Base-by-base conservation (phyloP, 179 eudicot species). In the Silene noctiflora region DNA sequence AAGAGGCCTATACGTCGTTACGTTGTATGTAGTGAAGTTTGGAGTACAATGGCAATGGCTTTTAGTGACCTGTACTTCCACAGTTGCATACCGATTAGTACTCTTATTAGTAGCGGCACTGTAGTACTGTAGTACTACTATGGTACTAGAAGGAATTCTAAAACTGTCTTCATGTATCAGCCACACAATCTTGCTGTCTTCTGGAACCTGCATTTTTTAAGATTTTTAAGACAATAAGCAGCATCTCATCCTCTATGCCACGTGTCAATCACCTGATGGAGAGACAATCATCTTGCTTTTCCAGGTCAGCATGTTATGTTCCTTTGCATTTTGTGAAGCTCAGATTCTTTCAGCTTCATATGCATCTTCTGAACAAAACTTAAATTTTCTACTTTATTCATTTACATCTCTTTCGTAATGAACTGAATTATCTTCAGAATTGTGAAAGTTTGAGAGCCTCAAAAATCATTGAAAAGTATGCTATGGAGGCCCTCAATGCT, bases 401-500 rank as follows among this genome's bases (percentile, higher is more conserved):
- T 58, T 14, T 73, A 25, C 13, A n/a, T 62, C 22, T 35, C 21
- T 64, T 68, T 55, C 66, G 71, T 74, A 51, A 69, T 73, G 72
- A 68, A 77, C 25, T 81, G 33, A 29, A 46, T 19, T 76, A 0
- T 21, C 75, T 29, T 72, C 75, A 72, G 29, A 76, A 17, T 17
- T 7, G 19, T 55, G 67, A 6, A 27, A 58, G 1, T 76, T 76
- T 75, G 71, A 60, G 67, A 74, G 56, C 59, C 75, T 53, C 22
- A 9, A 48, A 17, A 48, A 17, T n/a, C 21, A 44, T 31, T 44
- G 44, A 9, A 72, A 82, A 75, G 76, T 69, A 78, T 87, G 83
- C 89, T 12, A 95, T 95, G 99, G 91, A 91, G 81, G 93, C 92
- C 86, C 79, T 93, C 73, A 95, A 91, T 84, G 93, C 89, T 77